These are phyloP conservation scores for Populus tremula DNA, from an alignment of 345 rosid species.

Conservation along the genomic window DNA sequence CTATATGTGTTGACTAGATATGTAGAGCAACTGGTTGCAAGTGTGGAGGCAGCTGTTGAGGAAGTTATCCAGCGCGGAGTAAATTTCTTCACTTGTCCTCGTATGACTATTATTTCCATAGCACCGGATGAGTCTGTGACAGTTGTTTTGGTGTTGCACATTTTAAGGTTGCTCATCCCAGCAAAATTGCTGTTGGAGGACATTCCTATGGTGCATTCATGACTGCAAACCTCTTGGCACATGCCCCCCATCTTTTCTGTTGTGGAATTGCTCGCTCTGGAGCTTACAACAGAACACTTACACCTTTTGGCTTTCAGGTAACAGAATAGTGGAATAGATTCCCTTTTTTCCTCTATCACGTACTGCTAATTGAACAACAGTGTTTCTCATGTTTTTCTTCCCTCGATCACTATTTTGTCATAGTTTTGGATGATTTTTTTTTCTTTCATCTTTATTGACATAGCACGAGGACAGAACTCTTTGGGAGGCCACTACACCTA, in stretches of 20 bases:
- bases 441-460: constrained; percentile 11
- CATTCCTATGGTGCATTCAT: constrained; percentile 99
- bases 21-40: constrained; percentile 87
- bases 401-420: background rate
- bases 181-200: constrained; percentile 91
- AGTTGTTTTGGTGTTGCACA: constrained; percentile 18
- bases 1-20: constrained; percentile 47
- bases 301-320: constrained; percentile 99
- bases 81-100: constrained; percentile 26
- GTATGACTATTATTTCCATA: background rate
- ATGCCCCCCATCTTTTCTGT: constrained; percentile 94
- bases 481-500: constrained; percentile 88
- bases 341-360: background rate
- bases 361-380: background rate
- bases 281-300: constrained; percentile 96
- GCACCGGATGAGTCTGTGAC: constrained; percentile 16
- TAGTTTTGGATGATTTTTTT: constrained; percentile 15
- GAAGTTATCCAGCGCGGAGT: constrained; percentile 92
- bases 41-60: constrained; percentile 99
- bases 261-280: constrained; percentile 98
- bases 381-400: background rate
- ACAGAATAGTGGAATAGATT: constrained; percentile 4
- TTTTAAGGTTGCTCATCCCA: constrained; percentile 81
- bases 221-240: constrained; percentile 96
- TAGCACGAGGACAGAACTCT: constrained; percentile 97